phyloP scores from a whole-genome alignment of 1,139 yeast species.

The Trichomonascaceae sp. region DNA sequence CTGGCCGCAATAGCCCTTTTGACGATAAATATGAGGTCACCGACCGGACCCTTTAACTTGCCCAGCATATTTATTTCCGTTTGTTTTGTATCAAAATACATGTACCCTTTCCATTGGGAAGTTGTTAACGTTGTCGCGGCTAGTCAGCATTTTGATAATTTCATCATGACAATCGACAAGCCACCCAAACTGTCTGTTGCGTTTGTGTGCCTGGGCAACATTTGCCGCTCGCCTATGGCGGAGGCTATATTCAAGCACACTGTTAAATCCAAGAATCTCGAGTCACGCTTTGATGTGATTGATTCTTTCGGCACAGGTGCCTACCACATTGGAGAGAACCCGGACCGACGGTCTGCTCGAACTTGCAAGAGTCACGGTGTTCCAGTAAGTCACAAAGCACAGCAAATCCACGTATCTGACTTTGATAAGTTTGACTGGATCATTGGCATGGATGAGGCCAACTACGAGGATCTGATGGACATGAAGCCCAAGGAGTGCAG shows the following conservation, averaged over 20 bases:
- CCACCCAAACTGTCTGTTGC: slow-evolving; percentile 16
- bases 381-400: slow-evolving; percentile 63
- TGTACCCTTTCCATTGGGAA: too few relatives aligned
- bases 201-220: slow-evolving; percentile 85
- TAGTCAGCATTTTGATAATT: too few relatives aligned
- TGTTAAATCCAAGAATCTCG: slow-evolving; percentile 39
- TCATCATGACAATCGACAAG: too few relatives aligned
- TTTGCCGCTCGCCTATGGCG: slow-evolving; percentile 97
- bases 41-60: too few relatives aligned
- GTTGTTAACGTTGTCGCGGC: too few relatives aligned
- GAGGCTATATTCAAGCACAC: slow-evolving; percentile 74
- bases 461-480: slow-evolving; percentile 39
- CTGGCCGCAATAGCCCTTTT: slow-evolving; percentile 12
- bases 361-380: slow-evolving; percentile 65
- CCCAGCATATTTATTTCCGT: too few relatives aligned
- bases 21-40: slow-evolving; percentile 10
- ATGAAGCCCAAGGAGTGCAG: slow-evolving; percentile 37
- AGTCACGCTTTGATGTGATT: slow-evolving; percentile 34
- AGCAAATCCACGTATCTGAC: slow-evolving; percentile 46
- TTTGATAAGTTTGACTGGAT: slow-evolving; percentile 68
- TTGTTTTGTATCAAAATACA: too few relatives aligned
- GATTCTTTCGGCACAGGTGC: slow-evolving; percentile 88
- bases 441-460: slow-evolving; percentile 50
- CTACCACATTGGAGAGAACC: slow-evolving; percentile 70
- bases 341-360: slow-evolving; percentile 60